Percentiles rank a stretch among this genome's conserved stretches.
Conservation (phyloP, 2,329 filamentous ascomycete species). For the Pestalotiopsis sp. region DNA sequence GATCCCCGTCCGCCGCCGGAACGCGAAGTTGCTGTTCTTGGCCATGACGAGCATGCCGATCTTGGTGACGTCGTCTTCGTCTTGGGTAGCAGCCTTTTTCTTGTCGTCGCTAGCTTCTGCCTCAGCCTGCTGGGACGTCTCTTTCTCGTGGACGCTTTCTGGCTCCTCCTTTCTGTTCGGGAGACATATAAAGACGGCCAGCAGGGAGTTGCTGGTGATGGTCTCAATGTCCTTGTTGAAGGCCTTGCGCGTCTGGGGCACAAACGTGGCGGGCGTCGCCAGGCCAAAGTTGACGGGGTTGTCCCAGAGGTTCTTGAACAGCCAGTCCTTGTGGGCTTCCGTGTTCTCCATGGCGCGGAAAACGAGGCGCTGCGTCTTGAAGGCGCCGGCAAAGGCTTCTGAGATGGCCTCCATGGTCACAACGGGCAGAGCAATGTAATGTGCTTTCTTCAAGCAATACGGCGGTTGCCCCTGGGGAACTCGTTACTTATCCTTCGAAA, state of each 20-base stretch:
- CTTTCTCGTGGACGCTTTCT: not conserved
- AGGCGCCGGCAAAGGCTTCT: slow-evolving; percentile 19
- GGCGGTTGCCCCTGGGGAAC: too few species aligned
- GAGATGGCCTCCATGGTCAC: slow-evolving; percentile 17
- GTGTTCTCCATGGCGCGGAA: slow-evolving; percentile 27
- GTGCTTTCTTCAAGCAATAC: too few species aligned
- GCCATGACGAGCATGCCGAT: not conserved
- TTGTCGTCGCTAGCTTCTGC: not conserved
- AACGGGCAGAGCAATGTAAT: not conserved
- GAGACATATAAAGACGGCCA: slow-evolving; percentile 25
- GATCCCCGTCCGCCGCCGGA: slow-evolving; percentile 23
- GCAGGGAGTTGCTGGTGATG: slow-evolving; percentile 12
- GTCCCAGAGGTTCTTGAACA: slow-evolving; percentile 18
- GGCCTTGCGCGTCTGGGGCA: slow-evolving; percentile 16
- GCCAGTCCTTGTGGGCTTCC: slow-evolving; percentile 21
- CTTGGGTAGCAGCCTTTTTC: too few species aligned
- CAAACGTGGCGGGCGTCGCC: slow-evolving; percentile 10
- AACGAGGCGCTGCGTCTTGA: slow-evolving; percentile 25
- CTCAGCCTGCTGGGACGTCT: not conserved
- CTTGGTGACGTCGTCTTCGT: not conserved
- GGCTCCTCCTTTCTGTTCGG: not conserved
- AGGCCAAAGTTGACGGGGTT: slow-evolving; percentile 11
- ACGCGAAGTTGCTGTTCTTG: not conserved
- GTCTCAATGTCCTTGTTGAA: slow-evolving; percentile 17
- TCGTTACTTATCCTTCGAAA: too few species aligned